These are phyloP conservation scores for Acanthamoeba triangularis DNA, from an alignment of 208 protist species.

Conservation along the genomic window DNA sequence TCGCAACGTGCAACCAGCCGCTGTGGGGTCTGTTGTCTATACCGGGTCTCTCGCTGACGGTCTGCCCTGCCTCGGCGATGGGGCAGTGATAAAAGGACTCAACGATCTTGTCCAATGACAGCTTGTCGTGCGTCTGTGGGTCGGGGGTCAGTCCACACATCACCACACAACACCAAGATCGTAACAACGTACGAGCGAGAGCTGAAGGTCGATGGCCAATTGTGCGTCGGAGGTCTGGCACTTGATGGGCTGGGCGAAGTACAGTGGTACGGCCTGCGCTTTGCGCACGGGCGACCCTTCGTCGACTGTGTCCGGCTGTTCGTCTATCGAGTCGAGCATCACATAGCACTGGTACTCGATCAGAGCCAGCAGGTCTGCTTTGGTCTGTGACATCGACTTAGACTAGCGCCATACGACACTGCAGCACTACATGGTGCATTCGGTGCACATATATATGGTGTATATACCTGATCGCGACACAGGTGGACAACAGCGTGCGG, in stretches of 20 bases:
- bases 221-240: background rate
- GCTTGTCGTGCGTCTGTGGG: background rate
- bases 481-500: background rate
- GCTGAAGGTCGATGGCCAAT: background rate
- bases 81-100: background rate
- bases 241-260: background rate
- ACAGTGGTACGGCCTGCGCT: background rate
- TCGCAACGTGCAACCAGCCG: too few species aligned
- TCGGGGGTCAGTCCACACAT: background rate
- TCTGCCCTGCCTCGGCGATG: too few species aligned
- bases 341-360: background rate
- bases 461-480: background rate
- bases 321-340: background rate
- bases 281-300: background rate
- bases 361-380: background rate
- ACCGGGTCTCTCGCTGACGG: too few species aligned
- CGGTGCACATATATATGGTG: too few species aligned
- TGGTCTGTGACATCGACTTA: too few species aligned
- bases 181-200: background rate
- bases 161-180: background rate
- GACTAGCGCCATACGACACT: too few species aligned
- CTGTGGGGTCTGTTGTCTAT: too few species aligned
- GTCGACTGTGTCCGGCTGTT: background rate
- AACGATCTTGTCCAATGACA: background rate
- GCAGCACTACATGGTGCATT: too few species aligned